These are phyloP conservation scores for Brasenia schreberi DNA, from an alignment of 164 flowering plant species.

Conservation along the genomic window DNA sequence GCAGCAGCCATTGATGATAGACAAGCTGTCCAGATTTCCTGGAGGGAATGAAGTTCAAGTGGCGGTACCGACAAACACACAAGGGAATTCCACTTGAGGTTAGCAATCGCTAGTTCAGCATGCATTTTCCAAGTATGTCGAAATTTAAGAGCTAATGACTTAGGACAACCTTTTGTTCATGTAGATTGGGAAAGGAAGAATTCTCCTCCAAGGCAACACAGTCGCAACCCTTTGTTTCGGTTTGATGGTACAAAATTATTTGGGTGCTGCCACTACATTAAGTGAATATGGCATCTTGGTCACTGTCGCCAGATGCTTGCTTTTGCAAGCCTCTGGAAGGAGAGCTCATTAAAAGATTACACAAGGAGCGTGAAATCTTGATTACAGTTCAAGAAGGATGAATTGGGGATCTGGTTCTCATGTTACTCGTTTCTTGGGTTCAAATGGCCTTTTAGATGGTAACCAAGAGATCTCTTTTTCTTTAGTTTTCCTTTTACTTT, in stretches of 20 bases:
- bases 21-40: conserved; percentile 81
- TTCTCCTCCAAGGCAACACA: conserved; percentile 60
- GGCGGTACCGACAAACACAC: conserved; percentile 36
- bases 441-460: conserved; percentile 67
- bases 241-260: conserved; percentile 57
- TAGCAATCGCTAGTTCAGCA: conserved; percentile 4
- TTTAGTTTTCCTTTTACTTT: neutral
- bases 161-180: neutral
- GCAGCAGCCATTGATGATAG: conserved; percentile 84
- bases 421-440: conserved; percentile 56
- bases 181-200: conserved; percentile 84
- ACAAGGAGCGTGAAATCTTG: conserved; percentile 60
- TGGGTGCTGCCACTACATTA: conserved; percentile 51
- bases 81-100: conserved; percentile 84
- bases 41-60: conserved; percentile 79
- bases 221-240: conserved; percentile 82
- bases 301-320: conserved; percentile 77
- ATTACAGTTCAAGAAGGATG: conserved; percentile 83
- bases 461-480: conserved; percentile 45
- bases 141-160: too few species aligned
- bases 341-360: conserved; percentile 51
- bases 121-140: too few species aligned
- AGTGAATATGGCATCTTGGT: conserved; percentile 21
- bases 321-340: conserved; percentile 85
- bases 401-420: conserved; percentile 89